Conservation (phyloP, 1,139 yeast genomes). For the Geotrichum candidum region DNA sequence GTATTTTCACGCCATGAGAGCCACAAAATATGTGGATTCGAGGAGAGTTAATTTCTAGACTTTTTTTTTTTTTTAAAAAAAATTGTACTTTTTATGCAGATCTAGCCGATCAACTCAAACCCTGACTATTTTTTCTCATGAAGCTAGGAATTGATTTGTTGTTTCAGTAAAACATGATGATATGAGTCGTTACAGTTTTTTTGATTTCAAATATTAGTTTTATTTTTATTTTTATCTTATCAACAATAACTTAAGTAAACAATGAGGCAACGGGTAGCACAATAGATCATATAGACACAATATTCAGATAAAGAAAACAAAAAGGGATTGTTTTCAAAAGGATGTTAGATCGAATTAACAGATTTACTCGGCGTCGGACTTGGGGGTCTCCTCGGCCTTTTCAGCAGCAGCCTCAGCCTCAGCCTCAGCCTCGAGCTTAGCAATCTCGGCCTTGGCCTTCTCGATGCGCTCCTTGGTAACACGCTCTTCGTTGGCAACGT, state of each 20-base stretch:
- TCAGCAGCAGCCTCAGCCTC: constrained; percentile 7
- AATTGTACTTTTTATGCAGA: too few relatives aligned
- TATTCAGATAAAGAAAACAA: neutral
- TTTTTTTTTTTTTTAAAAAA: too few relatives aligned
- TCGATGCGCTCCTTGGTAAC: constrained; percentile 73
- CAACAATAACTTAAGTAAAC: neutral
- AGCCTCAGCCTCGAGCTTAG: constrained; percentile 42
- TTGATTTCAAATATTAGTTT: neutral
- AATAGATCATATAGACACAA: neutral
- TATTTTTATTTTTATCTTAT: neutral
- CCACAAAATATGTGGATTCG: too few relatives aligned
- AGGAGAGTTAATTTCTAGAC: too few relatives aligned
- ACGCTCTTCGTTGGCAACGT: constrained; percentile 69
- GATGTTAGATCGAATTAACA: neutral
- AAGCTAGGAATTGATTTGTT: neutral
- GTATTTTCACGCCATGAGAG: too few relatives aligned
- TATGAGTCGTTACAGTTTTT: neutral
- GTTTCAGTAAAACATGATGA: neutral
- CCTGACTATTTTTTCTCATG: too few relatives aligned
- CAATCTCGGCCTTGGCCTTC: constrained; percentile 69
- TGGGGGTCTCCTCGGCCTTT: constrained; percentile 1
- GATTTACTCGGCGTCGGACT: constrained; percentile 6
- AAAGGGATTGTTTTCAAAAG: neutral
- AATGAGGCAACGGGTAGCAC: neutral
- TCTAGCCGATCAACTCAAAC: too few relatives aligned